Base-by-base conservation (phyloP, 73 alveolate genomes). In the Uronychia binucleata region DNA sequence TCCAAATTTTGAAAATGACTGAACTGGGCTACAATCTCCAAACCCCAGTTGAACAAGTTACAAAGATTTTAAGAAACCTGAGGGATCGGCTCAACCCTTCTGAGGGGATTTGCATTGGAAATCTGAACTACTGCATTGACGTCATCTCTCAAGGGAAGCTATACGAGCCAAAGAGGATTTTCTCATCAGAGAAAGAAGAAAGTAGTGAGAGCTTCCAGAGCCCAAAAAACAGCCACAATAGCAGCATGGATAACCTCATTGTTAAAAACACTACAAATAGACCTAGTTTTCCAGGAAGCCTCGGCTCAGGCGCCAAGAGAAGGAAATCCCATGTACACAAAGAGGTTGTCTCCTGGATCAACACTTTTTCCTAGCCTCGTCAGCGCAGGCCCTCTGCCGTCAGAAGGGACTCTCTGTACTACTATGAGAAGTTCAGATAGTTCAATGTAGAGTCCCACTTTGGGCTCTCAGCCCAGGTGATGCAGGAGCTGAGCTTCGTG, bases 121-220 rank as follows among this genome's bases (percentile, higher is more conserved):
- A 76, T 13, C 82, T 76, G 5, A 76, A 76, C 28, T 76, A 25
- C 28, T 76, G 82, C 59, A 76, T 76, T 29, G n/a, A 27, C 1
- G 30, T 29, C 13, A 76, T 76, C 30, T 29, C 57, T 25, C 30
- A 46, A 8, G 82, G 82, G 11, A 76, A 76, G 28, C 58, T 76
- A 1, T 76, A 76, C 59, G 60, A 76, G 31, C n/a, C 59, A 11
- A 31, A 76, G 8, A 1, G n/a, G 5, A 11, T 46, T 19, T 46
- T 46, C 67, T 46, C 67, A 46, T 46, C 57, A 26, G 81, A 75
- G 27, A 1, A 28, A 30, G 32, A 26, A 28, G 32, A 46, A 46
- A 19, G 19, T 5, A 19, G 19, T 11, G 67, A 46, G 19, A 46
- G 67, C 19, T 46, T 46, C 19, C 67, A 11, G 67, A 46, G 19